Percentiles rank a stretch among this genome's conserved stretches.
phyloP scores from a whole-genome alignment of 345 rosid genomes.

The Eucalyptus marginata region DNA sequence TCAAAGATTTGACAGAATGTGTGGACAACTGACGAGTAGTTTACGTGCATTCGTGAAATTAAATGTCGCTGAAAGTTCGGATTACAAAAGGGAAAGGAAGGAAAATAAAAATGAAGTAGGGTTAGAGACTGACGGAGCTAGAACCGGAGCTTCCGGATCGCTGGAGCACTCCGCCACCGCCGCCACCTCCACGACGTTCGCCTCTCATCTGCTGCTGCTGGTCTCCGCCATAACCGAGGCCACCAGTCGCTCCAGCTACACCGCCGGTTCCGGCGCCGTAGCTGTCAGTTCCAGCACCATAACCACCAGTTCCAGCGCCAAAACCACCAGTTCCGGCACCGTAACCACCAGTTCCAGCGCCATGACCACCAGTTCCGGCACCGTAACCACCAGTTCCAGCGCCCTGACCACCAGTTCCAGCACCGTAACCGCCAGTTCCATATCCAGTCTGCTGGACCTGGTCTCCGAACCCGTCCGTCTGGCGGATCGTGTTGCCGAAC shows the following conservation, averaged over 20 bases:
- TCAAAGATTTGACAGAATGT: neutral
- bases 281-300: neutral
- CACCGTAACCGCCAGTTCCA: neutral
- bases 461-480: slow-evolving; percentile 12
- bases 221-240: neutral
- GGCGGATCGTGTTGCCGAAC: slow-evolving; percentile 7
- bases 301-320: too few species aligned
- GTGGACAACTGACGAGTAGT: neutral
- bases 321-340: neutral
- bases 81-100: neutral
- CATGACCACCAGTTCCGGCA: neutral
- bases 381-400: neutral
- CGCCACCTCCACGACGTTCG: neutral
- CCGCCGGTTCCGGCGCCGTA: neutral
- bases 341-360: neutral
- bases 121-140: slow-evolving; percentile 31
- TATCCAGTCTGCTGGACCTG: slow-evolving; percentile 14
- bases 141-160: slow-evolving; percentile 45
- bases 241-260: neutral
- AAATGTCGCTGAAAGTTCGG: neutral
- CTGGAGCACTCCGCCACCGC: slow-evolving; percentile 18
- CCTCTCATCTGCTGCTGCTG: slow-evolving; percentile 6
- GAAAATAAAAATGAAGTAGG: neutral
- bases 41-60: neutral
- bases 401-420: neutral